Conservation (phyloP, 2,329 filamentous ascomycete species). For the Cladophialophora yegresii region DNA sequence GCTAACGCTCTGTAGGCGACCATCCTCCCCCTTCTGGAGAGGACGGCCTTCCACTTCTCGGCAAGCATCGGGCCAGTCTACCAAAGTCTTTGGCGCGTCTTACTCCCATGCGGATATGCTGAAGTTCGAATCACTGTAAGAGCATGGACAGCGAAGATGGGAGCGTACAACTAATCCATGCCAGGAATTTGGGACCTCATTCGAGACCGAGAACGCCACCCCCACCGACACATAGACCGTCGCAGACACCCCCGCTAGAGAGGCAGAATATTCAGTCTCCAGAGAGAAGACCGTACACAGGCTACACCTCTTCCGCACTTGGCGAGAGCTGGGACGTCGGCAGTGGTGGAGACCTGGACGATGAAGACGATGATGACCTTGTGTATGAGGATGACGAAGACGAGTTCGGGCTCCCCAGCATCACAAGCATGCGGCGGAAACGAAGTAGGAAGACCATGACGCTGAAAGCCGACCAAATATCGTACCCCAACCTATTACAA, state of each 20-base stretch:
- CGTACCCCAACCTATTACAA: conserved; percentile 28
- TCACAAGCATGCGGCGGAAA: conserved; percentile 86
- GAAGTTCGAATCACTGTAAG: conserved; percentile 79
- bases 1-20: conserved; percentile 57
- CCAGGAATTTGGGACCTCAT: conserved; percentile 28
- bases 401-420: conserved; percentile 90
- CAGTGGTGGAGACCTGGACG: conserved; percentile 65
- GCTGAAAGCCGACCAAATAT: conserved; percentile 17
- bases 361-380: conserved; percentile 68
- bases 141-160: neutral
- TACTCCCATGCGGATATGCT: conserved; percentile 96
- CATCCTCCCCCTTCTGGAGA: conserved; percentile 86
- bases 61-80: conserved; percentile 59
- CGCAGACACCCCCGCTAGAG: conserved; percentile 27
- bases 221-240: conserved; percentile 25
- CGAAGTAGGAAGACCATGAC: conserved; percentile 48
- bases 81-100: conserved; percentile 83
- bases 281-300: conserved; percentile 29
- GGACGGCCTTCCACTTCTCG: conserved; percentile 58
- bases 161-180: conserved; percentile 1
- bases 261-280: conserved; percentile 32
- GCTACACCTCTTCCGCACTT: conserved; percentile 68
- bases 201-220: conserved; percentile 42
- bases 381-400: conserved; percentile 85
- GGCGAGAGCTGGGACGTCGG: conserved; percentile 72